These are phyloP conservation scores for Magnolia changhungtana DNA, from an alignment of 164 flowering plant species.

Conservation along the genomic window DNA sequence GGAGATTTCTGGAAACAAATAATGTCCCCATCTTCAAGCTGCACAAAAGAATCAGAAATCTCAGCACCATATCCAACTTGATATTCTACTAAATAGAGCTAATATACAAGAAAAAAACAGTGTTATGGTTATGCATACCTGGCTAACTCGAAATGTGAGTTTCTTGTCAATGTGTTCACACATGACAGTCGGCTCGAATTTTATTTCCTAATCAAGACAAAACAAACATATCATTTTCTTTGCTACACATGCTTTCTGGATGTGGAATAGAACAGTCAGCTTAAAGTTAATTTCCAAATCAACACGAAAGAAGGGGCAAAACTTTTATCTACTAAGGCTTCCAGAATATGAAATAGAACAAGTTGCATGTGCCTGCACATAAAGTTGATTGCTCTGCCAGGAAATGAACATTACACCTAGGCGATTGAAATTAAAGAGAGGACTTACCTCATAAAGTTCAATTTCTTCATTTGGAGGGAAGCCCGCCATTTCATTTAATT, in stretches of 20 bases:
- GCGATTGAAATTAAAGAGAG: neutral
- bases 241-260: neutral
- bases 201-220: slow-evolving; percentile 68
- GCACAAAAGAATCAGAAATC: slow-evolving; percentile 15
- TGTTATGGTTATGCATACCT: slow-evolving; percentile 37
- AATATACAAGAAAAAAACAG: neutral
- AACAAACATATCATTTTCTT: neutral
- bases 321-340: no score
- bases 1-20: slow-evolving; percentile 80
- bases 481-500: slow-evolving; percentile 89
- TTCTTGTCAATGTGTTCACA: slow-evolving; percentile 86
- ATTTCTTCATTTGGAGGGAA: slow-evolving; percentile 82
- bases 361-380: neutral
- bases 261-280: neutral
- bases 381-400: neutral
- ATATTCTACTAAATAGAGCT: neutral
- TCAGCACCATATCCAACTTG: neutral
- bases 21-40: slow-evolving; percentile 98
- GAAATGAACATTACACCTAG: neutral
- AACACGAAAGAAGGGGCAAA: no score
- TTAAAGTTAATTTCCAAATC: neutral
- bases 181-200: slow-evolving; percentile 90
- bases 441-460: slow-evolving; percentile 85
- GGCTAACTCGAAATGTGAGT: slow-evolving; percentile 68
- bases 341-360: neutral